phyloP scores from a whole-genome alignment of 495 filamentous ascomycete genomes.

The Halenospora varia region DNA sequence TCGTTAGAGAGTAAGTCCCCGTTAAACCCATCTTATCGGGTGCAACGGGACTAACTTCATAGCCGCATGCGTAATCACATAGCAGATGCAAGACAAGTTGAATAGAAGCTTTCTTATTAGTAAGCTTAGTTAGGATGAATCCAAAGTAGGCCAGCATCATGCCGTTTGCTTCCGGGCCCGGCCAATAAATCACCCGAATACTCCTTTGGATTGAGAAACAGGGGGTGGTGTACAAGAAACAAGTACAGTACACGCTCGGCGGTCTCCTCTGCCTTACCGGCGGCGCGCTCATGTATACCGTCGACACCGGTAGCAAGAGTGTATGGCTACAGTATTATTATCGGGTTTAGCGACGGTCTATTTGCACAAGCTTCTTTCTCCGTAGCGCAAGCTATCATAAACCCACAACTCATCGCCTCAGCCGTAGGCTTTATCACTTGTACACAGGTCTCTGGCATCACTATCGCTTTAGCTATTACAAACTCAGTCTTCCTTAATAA shows the following conservation, averaged over 20 bases:
- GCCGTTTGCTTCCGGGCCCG: too few relatives aligned
- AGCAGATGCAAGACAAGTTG: too few relatives aligned
- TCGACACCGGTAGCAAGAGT: conserved; percentile 35
- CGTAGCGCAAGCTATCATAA: conserved; percentile 46
- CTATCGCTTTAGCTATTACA: conserved; percentile 52
- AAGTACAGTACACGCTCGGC: conserved; percentile 50
- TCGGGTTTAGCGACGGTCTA: conserved; percentile 50
- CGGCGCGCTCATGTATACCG: conserved; percentile 45
- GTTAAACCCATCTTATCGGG: too few relatives aligned
- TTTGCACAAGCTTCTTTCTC: conserved; percentile 50
- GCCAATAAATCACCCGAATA: too few relatives aligned
- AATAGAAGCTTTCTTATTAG: too few relatives aligned
- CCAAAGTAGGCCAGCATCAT: too few relatives aligned
- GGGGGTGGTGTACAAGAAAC: too few relatives aligned
- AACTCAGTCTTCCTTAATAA: conserved; percentile 52
- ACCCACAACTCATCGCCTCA: conserved; percentile 32
- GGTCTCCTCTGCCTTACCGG: conserved; percentile 47
- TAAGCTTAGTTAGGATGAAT: too few relatives aligned
- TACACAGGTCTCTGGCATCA: conserved; percentile 49
- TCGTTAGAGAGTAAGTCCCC: too few relatives aligned
- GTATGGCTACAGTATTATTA: conserved; percentile 52
- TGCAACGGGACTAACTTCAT: too few relatives aligned
- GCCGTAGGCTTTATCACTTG: conserved; percentile 50
- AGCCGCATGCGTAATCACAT: too few relatives aligned
- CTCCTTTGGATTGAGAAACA: too few relatives aligned